These are phyloP conservation scores for Protoeuglena noctilucae DNA, from an alignment of 139 green algal species.

Conservation along the genomic window DNA sequence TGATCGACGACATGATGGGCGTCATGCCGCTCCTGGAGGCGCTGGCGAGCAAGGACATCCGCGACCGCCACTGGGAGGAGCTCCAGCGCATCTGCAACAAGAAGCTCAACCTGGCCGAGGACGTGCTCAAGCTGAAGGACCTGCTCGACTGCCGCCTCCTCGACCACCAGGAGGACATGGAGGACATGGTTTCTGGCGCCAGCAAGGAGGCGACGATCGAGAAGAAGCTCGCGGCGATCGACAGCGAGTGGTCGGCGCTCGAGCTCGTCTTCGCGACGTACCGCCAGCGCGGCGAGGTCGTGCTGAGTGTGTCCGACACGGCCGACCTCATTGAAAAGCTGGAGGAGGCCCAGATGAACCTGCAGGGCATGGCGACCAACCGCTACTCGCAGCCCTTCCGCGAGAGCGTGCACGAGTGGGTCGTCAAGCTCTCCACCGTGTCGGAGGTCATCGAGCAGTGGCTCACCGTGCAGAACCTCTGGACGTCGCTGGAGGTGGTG, in stretches of 20 bases:
- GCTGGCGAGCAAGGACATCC: slow-evolving; percentile 50
- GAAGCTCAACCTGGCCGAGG: slow-evolving; percentile 64
- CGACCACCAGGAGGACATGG: slow-evolving; percentile 56
- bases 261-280: slow-evolving; percentile 57
- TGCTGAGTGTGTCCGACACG: slow-evolving; percentile 73
- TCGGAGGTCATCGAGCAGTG: slow-evolving; percentile 86
- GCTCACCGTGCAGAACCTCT: slow-evolving; percentile 83
- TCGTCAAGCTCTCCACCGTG: slow-evolving; percentile 69
- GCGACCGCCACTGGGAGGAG: slow-evolving; percentile 66
- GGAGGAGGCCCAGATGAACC: slow-evolving; percentile 86
- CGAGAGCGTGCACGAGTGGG: slow-evolving; percentile 49
- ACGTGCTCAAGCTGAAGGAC: slow-evolving; percentile 77
- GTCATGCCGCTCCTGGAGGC: slow-evolving; percentile 65
- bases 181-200: slow-evolving; percentile 61
- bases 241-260: slow-evolving; percentile 39
- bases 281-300: slow-evolving; percentile 70
- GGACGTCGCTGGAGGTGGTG: slow-evolving; percentile 94
- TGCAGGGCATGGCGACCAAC: slow-evolving; percentile 82
- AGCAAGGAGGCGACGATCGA: slow-evolving; percentile 88
- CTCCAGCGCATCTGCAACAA: slow-evolving; percentile 56
- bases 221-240: slow-evolving; percentile 47
- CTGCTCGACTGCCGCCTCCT: slow-evolving; percentile 67
- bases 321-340: slow-evolving; percentile 85
- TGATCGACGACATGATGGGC: slow-evolving; percentile 80
- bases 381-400: slow-evolving; percentile 69